Evolutionary conservation across 2,329 filamentous ascomycete genomes (phyloP), one percentile per base, ranked within the genome.

Genomic region (Alternaria sp.): DNA sequence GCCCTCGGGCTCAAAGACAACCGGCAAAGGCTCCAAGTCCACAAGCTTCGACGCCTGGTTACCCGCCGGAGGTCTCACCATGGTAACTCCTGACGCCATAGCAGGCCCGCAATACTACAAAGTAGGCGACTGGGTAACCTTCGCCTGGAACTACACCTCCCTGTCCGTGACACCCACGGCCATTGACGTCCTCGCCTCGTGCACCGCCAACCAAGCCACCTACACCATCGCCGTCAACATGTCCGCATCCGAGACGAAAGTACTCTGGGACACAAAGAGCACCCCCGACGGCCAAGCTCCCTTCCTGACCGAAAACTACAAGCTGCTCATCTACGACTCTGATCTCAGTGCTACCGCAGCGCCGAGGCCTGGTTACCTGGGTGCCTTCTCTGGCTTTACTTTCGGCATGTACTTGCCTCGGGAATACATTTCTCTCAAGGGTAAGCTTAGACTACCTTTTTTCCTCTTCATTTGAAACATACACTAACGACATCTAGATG

Each of bases 121-220:
- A 74, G 84, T 89, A 65, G 85, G 85, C 17, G 81, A 89, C 42
- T 81, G 80, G 58, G 78, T 89, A 29, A 89, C 87, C 0, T 88
- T 90, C 65, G 83, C 80, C 21, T 90, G 88, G 87, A 90, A 90
- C 76, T 90, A 89, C 76, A 90, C 88, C 13, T 87, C 85, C 10
- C 78, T 90, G 24, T 82, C 80, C 21, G 80, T 84, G 17, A 86
- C 84, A 0, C 88, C 88, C 0, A 80, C 81, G 1, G 82, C 81
- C 41, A 79, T 90, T 66, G 86, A 90, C 65, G 81, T 90, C 36
- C 76, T 89, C 41, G 87, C 88, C 2, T 83, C 82, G 10, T 89
- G 87, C 80, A 81, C 81, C 34, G 73, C 80, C 58, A 88, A 88
- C 76, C 78, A 81, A 56, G 80, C 81, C 45, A 85, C 82, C 36